phyloP scores from a whole-genome alignment of 441 rosid genomes.

The Capsella rubella region DNA sequence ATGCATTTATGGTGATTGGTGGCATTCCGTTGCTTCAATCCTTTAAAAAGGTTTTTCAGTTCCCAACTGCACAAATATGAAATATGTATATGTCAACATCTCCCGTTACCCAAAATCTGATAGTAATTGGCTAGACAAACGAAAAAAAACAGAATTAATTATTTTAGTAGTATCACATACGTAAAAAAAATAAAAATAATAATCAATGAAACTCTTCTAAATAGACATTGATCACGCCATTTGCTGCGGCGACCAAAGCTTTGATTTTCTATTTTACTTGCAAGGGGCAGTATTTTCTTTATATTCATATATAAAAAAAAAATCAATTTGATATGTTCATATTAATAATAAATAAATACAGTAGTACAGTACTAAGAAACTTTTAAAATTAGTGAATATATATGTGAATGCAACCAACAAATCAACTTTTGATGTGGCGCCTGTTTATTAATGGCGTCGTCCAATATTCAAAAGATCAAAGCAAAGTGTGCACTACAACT shows the following conservation, averaged over 20 bases:
- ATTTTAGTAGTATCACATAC: background rate
- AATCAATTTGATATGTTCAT: background rate
- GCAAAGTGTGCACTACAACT: background rate
- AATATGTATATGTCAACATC: slow-evolving; percentile 13
- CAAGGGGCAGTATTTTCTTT: background rate
- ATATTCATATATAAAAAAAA: background rate
- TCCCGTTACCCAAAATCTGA: slow-evolving; percentile 6
- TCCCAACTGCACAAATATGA: slow-evolving; percentile 33
- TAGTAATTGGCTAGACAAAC: background rate
- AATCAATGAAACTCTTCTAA: background rate
- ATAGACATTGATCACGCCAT: slow-evolving; percentile 38
- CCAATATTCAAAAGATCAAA: background rate
- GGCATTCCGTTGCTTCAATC: slow-evolving; percentile 29
- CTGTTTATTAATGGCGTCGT: slow-evolving; percentile 4
- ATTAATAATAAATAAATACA: background rate
- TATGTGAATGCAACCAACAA: background rate
- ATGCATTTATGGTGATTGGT: slow-evolving; percentile 30
- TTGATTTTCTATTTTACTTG: slow-evolving; percentile 21
- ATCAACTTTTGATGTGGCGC: slow-evolving; percentile 7
- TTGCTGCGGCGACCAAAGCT: slow-evolving; percentile 34
- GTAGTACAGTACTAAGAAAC: background rate
- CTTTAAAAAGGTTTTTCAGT: background rate
- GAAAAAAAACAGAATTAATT: background rate
- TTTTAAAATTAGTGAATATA: background rate
- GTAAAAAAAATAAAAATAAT: background rate